Evolutionary conservation across 192 early-diverging fungal genomes (phyloP).

Genomic region (Chytriomyces sp.): DNA sequence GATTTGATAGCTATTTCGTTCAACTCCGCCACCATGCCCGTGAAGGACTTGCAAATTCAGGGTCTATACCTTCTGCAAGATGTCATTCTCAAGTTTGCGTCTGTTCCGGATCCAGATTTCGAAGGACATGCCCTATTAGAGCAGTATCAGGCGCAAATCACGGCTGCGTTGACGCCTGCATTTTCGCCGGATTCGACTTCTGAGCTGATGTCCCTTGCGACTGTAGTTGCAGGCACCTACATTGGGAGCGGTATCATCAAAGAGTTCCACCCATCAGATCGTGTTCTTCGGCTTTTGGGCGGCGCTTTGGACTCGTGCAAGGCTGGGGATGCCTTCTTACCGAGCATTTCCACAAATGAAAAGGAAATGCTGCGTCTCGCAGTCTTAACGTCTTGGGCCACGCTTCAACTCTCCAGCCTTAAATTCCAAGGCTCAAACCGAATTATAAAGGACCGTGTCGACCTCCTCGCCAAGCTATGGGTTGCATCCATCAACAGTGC

Average conservation of each 20-base stretch:
- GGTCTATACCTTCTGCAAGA: constrained; percentile 81
- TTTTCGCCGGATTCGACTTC: constrained; percentile 76
- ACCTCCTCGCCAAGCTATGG: constrained; percentile 62
- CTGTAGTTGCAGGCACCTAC: constrained; percentile 79
- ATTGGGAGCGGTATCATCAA: constrained; percentile 86
- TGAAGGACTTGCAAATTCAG: constrained; percentile 71
- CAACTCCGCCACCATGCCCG: constrained; percentile 77
- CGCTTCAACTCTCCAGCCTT: constrained; percentile 67
- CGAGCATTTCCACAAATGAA: constrained; percentile 64
- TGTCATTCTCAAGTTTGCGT: constrained; percentile 73
- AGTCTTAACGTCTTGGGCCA: constrained; percentile 79
- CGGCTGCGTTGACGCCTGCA: constrained; percentile 85
- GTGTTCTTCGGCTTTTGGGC: constrained; percentile 73
- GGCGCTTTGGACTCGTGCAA: constrained; percentile 72
- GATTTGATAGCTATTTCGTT: constrained; percentile 92
- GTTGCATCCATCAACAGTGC: constrained; percentile 62
- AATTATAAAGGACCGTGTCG: constrained; percentile 62
- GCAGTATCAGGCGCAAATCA: constrained; percentile 92
- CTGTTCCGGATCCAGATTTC: constrained; percentile 86
- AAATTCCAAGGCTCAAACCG: constrained; percentile 61
- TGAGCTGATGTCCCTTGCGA: constrained; percentile 74
- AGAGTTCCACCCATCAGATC: constrained; percentile 69
- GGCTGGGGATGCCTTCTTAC: constrained; percentile 52
- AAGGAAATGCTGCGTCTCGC: constrained; percentile 76
- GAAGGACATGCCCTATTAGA: constrained; percentile 79